Conservation (phyloP, 1,139 yeast genomes). For the Debaryomyces fabryi region DNA sequence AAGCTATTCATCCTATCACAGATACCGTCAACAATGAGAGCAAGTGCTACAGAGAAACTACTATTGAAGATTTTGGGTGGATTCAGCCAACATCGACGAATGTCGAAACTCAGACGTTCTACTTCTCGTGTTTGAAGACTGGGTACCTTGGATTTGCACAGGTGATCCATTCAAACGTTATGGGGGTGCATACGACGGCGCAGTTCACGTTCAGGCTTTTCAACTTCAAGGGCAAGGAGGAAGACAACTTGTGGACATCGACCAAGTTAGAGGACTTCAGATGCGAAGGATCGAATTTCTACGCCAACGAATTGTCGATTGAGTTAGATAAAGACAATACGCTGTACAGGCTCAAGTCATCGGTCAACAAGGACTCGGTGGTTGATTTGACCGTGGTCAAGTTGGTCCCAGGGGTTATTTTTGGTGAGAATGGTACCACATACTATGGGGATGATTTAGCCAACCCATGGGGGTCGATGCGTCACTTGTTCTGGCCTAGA, state of each 20-base stretch:
- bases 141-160: conserved; percentile 88
- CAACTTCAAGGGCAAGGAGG: conserved; percentile 52
- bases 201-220: conserved; percentile 89
- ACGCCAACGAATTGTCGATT: conserved; percentile 70
- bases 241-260: conserved; percentile 73
- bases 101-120: conserved; percentile 94
- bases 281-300: conserved; percentile 77
- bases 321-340: conserved; percentile 59
- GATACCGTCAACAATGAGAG: conserved; percentile 56
- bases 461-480: conserved; percentile 97
- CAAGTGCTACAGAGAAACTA: conserved; percentile 44
- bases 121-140: conserved; percentile 65
- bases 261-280: conserved; percentile 83
- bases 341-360: conserved; percentile 61
- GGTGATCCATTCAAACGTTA: conserved; percentile 87
- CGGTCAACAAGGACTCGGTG: conserved; percentile 69
- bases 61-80: conserved; percentile 73
- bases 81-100: conserved; percentile 74
- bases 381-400: conserved; percentile 69
- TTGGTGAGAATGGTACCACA: conserved; percentile 86
- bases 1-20: conserved; percentile 84
- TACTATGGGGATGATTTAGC: conserved; percentile 78
- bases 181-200: conserved; percentile 89
- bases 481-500: conserved; percentile 96
- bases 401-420: conserved; percentile 80